Conservation (phyloP, 2,329 filamentous ascomycete species). For the Botryosphaeria agaves region DNA sequence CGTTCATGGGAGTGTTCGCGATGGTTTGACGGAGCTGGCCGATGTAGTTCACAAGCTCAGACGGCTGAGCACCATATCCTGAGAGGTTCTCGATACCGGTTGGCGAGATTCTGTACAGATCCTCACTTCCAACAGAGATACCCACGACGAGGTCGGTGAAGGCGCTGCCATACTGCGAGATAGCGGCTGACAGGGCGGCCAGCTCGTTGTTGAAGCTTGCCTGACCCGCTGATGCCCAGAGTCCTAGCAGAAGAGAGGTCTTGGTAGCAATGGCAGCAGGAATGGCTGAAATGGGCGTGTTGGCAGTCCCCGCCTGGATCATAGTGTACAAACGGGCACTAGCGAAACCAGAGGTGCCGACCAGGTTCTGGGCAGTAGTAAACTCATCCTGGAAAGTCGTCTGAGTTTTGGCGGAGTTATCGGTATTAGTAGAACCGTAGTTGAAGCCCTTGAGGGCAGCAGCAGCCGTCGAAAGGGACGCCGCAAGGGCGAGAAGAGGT, state of each 20-base stretch:
- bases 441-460: conserved; percentile 49
- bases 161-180: conserved; percentile 46
- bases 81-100: conserved; percentile 48
- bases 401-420: conserved; percentile 41
- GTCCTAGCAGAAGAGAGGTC: conserved; percentile 61
- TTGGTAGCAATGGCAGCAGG: conserved; percentile 68
- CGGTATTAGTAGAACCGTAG: conserved; percentile 47
- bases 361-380: conserved; percentile 44
- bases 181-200: conserved; percentile 50
- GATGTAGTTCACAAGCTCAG: conserved; percentile 52
- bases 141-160: conserved; percentile 55
- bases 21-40: conserved; percentile 46
- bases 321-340: conserved; percentile 61
- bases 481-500: conserved; percentile 16
- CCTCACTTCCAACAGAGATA: conserved; percentile 76
- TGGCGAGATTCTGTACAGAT: conserved; percentile 44
- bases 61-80: conserved; percentile 44
- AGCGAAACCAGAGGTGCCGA: conserved; percentile 47
- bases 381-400: conserved; percentile 55
- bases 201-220: conserved; percentile 54
- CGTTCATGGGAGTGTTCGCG: conserved; percentile 39
- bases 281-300: conserved; percentile 49
- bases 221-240: conserved; percentile 62
- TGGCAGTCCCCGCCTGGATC: conserved; percentile 49
- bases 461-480: conserved; percentile 22